A percentile compares a stretch with the other conserved stretches of the same genome.
phyloP scores from a whole-genome alignment of 2,329 filamentous ascomycete genomes.

The Penicillium sp. region DNA sequence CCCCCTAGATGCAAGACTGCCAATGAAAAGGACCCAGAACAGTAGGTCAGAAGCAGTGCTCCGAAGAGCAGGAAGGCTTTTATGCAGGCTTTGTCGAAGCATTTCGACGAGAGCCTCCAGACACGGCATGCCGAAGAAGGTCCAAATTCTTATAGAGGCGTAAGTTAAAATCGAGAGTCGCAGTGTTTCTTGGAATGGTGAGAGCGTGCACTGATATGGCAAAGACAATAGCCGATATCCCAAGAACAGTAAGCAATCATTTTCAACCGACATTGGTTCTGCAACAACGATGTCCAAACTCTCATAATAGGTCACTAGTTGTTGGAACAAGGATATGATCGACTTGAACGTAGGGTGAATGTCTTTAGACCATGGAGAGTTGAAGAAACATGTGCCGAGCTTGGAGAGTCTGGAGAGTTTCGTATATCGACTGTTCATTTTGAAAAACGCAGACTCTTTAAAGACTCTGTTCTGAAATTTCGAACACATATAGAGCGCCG shows the following conservation, averaged over 20 bases:
- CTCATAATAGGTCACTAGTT: conserved; percentile 21
- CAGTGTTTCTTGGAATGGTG: conserved; percentile 18
- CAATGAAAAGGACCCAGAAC: conserved; percentile 22
- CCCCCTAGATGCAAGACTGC: conserved; percentile 20
- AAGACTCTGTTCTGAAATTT: conserved; percentile 20
- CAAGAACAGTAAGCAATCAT: conserved; percentile 20
- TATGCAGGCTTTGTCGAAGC: conserved; percentile 11
- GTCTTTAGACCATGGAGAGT: conserved; percentile 11
- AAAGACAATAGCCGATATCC: conserved; percentile 10
- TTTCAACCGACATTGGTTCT: conserved; percentile 22
- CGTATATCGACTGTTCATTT: background rate
- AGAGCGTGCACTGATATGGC: background rate
- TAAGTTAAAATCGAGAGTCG: conserved; percentile 18
- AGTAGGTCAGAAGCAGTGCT: conserved; percentile 13
- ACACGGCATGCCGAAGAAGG: conserved; percentile 20
- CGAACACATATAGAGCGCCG: conserved; percentile 11
- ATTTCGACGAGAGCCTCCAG: conserved; percentile 9
- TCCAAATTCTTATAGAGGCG: conserved; percentile 15
- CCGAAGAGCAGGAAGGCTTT: background rate
- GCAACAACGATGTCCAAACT: conserved; percentile 1
- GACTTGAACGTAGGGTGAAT: conserved; percentile 8
- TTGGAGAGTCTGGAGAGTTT: background rate
- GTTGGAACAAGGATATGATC: conserved; percentile 10
- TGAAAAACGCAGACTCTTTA: conserved; percentile 15
- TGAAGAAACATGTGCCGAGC: conserved; percentile 14